Evolutionary conservation across 2,329 filamentous ascomycete species (phyloP).

Genomic region (Aspergillus tamarii): DNA sequence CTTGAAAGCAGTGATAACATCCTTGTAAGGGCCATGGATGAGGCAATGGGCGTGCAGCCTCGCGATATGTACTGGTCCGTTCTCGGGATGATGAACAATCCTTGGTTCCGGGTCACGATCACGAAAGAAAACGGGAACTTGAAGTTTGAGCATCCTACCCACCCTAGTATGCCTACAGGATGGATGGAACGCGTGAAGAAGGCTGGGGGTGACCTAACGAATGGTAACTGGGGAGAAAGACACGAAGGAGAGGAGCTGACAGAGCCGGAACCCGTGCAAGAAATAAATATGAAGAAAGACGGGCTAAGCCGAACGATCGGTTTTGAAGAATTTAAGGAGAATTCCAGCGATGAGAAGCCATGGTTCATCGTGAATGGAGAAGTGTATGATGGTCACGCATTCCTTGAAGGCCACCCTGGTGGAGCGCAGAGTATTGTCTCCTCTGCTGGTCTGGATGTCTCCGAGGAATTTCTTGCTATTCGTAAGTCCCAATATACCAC

Average conservation of each 20-base stretch:
- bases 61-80: conserved; percentile 97
- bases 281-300: conserved; percentile 78
- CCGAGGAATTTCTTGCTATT: conserved; percentile 89
- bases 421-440: conserved; percentile 82
- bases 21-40: conserved; percentile 85
- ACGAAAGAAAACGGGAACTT: conserved; percentile 66
- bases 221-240: conserved; percentile 83
- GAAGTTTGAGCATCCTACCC: conserved; percentile 85
- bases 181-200: conserved; percentile 96
- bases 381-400: conserved; percentile 83
- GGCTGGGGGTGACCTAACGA: conserved; percentile 74
- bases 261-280: conserved; percentile 57
- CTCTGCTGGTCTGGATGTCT: conserved; percentile 78
- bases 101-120: conserved; percentile 84
- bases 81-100: conserved; percentile 97
- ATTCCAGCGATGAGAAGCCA: conserved; percentile 66
- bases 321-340: conserved; percentile 71
- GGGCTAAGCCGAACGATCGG: conserved; percentile 65
- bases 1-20: conserved; percentile 70
- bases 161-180: conserved; percentile 76
- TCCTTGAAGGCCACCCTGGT: conserved; percentile 81
- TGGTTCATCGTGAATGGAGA: conserved; percentile 91
- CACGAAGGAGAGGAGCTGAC: conserved; percentile 53
- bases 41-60: conserved; percentile 82
- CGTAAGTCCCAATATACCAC: conserved; percentile 61